Evolutionary conservation across 257 asterid genomes (phyloP), one percentile per base, ranked within the genome.

Genomic region (Buddleja alternifolia): DNA sequence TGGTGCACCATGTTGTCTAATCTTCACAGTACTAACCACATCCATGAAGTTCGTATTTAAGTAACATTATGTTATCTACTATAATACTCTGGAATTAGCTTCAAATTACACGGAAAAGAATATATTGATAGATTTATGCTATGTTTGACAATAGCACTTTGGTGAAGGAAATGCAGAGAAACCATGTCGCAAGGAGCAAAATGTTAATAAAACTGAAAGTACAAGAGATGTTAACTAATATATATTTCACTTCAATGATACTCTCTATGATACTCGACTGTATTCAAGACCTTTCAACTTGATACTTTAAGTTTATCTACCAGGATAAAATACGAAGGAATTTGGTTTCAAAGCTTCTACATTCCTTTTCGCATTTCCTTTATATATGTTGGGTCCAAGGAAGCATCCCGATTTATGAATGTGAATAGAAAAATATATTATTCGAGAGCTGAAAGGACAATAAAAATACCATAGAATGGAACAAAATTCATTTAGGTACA

Each of bases 391-490:
- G 40, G 50, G 20, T 23, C 55, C 63, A 37, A 32, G 19, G 20
- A 60, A 71, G 65, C 10, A 60, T 57, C 39, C 40, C 45, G 44
- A 29, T 69, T 56, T 12, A 48, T 19, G 60, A 44, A 48, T 41
- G 42, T 42, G 56, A 25, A 25, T 14, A 57, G 12, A 56, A 21
- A 51, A 45, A 36, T 54, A 37, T 53, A 63, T 48, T 29, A 58
- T 19, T 46, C 10, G 12, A 29, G 63, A 69, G 73, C 72, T 51
- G 32, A 66, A 64, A 44, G 29, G 53, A 19, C 21, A 39, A 52
- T 23, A 25, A 37, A 65, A 9, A 16, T 39, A 54, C 21, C n/a
- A 20, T 50, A 37, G 25, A 16, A 45, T 11, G 34, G 45, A 45
- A 66, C 10, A 71, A 58, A 24, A 47, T 6, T 50, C 37, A 65